These are phyloP conservation scores for Pisolithus tinctorius DNA, from an alignment of 768 basidiomycete species.

Conservation along the genomic window DNA sequence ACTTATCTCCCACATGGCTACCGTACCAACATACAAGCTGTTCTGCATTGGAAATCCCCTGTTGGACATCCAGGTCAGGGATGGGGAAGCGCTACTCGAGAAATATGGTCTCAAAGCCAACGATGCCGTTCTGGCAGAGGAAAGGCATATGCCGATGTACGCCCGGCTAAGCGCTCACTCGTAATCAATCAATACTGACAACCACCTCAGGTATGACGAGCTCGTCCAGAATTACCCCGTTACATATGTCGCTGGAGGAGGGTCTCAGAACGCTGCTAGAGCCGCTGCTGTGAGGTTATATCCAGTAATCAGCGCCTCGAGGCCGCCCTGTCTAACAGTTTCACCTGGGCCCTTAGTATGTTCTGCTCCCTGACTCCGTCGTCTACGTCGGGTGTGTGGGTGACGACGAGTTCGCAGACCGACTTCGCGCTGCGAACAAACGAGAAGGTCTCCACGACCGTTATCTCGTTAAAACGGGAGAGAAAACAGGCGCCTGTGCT, in stretches of 20 bases:
- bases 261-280: conserved; percentile 93
- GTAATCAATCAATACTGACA: neutral
- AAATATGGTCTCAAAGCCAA: conserved; percentile 92
- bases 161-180: conserved; percentile 14
- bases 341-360: conserved; percentile 51
- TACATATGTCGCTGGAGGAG: conserved; percentile 94
- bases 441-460: conserved; percentile 85
- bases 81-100: conserved; percentile 76
- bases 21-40: conserved; percentile 45
- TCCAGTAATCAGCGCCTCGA: conserved; percentile 6
- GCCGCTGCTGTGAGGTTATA: conserved; percentile 76
- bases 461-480: conserved; percentile 82
- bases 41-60: conserved; percentile 96
- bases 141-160: conserved; percentile 83
- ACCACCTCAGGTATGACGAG: conserved; percentile 72
- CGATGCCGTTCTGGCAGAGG: conserved; percentile 92
- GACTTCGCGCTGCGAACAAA: conserved; percentile 84
- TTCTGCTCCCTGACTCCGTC: conserved; percentile 81
- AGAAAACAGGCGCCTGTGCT: conserved; percentile 93
- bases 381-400: conserved; percentile 95
- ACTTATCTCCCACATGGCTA: conserved; percentile 30
- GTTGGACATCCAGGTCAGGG: conserved; percentile 89
- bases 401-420: conserved; percentile 81
- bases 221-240: conserved; percentile 67
- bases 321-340: neutral